Base-by-base conservation (phyloP, 805 yeast genomes). In the Grigorovia jiainica region DNA sequence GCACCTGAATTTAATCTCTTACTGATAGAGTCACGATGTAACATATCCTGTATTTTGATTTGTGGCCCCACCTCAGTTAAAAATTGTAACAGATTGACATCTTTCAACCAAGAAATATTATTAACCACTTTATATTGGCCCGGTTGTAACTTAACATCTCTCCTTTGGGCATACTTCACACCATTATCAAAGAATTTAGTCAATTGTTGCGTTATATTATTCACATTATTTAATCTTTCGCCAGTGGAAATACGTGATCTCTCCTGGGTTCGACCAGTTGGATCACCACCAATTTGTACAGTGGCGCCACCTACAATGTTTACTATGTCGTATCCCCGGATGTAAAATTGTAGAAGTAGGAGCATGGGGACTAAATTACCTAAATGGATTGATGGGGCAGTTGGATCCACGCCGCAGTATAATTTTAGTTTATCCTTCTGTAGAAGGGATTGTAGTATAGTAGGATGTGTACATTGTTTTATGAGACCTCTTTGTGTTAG, bases 391-490 rank as follows among this genome's bases (percentile, higher is more conserved):
- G 97, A 87, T 38, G 58, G 67, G 1, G 97, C 97, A 0, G 95
- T 80, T 1, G 98, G 98, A 57, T 92, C 98, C 0, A 96, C 97
- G 9, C 98, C 98, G 60, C 95, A 82, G 61, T 90, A 90, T 7
- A 87, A 61, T 8, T 79, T 78, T 10, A 83, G 52, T 48, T 68
- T 71, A 11, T 27, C 16, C 15, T 27, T 27, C 15, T 27, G 45
- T 45, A 25, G 43, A 16, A 57, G 20, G 31, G 42, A 44, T 16
- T 47, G 40, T 16, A 34, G 29, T 11, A 60, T 36, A 15, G 27
- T 18, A 5, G 63, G 65, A 37, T 58, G 55, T 16, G 63, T 55
- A 3, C 59, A 46, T 32, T 61, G 63, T 5, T 58, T 46, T 8
- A 61, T 41, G 20, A 61, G 41, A 3, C 63, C 63, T 43, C 65